Evolutionary conservation across 2,329 filamentous ascomycete species (phyloP).

Genomic region (Helotiales sp.): DNA sequence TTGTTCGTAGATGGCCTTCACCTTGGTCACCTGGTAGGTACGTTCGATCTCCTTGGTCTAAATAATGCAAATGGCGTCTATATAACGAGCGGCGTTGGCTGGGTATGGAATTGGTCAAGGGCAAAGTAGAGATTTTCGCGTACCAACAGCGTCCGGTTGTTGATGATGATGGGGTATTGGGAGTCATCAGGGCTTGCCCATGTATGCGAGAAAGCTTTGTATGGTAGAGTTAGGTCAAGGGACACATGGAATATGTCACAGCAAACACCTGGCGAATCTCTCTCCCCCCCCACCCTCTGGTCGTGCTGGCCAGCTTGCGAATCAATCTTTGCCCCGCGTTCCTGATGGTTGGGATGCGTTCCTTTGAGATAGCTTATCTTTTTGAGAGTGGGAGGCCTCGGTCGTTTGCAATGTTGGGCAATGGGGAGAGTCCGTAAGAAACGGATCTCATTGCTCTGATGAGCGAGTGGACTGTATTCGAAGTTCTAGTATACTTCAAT

Average conservation of each 20-base stretch:
- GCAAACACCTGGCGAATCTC: neutral
- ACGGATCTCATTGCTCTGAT: too few relatives aligned
- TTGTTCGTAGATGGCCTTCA: slow-evolving; percentile 7
- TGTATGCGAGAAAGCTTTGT: slow-evolving; percentile 1
- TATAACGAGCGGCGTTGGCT: neutral
- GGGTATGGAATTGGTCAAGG: neutral
- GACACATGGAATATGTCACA: neutral
- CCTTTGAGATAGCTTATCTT: too few relatives aligned
- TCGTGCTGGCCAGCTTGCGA: too few relatives aligned
- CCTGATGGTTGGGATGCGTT: too few relatives aligned
- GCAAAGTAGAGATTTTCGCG: neutral
- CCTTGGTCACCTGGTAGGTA: slow-evolving; percentile 5
- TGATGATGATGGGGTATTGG: neutral
- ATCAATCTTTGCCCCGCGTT: too few relatives aligned
- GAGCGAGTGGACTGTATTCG: too few relatives aligned
- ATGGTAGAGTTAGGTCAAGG: neutral
- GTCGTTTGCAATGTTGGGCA: too few relatives aligned
- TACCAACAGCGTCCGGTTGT: neutral
- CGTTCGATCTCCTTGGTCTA: neutral
- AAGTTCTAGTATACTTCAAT: too few relatives aligned
- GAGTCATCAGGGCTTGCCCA: neutral
- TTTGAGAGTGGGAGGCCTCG: too few relatives aligned
- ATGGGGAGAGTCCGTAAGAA: too few relatives aligned
- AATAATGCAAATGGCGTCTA: slow-evolving; percentile 3
- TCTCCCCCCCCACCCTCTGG: too few relatives aligned